These are phyloP conservation scores for Penicillium sp. DNA, from an alignment of 2,329 filamentous ascomycete genomes.

Conservation along the genomic window DNA sequence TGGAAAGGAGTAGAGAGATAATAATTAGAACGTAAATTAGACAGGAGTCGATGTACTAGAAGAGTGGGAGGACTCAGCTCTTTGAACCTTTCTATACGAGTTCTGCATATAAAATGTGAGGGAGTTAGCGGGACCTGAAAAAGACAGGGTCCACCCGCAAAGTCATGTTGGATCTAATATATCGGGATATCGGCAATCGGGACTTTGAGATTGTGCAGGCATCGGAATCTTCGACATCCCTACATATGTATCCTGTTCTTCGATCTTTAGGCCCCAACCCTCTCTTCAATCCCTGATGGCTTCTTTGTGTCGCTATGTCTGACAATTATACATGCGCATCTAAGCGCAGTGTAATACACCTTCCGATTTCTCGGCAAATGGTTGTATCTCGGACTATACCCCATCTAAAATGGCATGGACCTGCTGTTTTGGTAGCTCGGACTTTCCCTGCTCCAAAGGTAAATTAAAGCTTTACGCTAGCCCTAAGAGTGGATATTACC, in stretches of 20 bases:
- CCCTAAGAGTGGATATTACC: not conserved
- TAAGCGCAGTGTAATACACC: fast-evolving
- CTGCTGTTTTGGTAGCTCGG: not conserved
- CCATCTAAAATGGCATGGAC: not conserved
- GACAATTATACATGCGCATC: too few relatives aligned
- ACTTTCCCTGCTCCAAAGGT: not conserved
- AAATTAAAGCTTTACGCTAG: not conserved
- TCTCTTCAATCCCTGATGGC: not conserved
- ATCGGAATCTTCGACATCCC: not conserved
- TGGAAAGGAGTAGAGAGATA: not conserved
- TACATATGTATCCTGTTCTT: too few relatives aligned
- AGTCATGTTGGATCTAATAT: not conserved
- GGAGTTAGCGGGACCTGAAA: not conserved
- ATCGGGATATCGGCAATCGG: not conserved
- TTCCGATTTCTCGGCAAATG: not conserved
- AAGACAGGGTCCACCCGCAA: not conserved
- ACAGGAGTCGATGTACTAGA: not conserved
- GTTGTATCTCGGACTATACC: not conserved
- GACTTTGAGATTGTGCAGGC: not conserved
- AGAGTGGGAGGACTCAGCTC: not conserved
- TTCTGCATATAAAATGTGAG: not conserved
- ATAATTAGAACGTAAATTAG: not conserved
- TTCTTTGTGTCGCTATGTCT: not conserved
- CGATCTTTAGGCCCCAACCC: not conserved
- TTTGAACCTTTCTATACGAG: not conserved